Evolutionary conservation across 345 rosid genomes (phyloP).

Genomic region (Murraya paniculata): DNA sequence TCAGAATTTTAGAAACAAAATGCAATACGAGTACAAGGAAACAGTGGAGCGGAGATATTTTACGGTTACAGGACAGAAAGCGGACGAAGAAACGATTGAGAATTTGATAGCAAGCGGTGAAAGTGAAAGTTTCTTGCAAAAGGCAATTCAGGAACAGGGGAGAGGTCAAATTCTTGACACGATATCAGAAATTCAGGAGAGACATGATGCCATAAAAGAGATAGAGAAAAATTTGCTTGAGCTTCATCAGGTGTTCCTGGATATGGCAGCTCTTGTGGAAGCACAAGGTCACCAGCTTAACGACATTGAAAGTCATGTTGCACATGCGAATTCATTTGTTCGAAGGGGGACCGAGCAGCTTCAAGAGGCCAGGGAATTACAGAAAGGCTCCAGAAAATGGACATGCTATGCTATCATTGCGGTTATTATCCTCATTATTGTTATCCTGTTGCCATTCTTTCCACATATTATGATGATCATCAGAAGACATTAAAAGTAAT

Average conservation of each 20-base stretch:
- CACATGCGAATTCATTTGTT: slow-evolving; percentile 81
- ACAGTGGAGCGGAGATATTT: slow-evolving; percentile 78
- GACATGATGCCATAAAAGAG: slow-evolving; percentile 79
- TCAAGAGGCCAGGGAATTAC: slow-evolving; percentile 63
- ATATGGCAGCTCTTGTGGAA: slow-evolving; percentile 85
- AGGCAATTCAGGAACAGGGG: slow-evolving; percentile 87
- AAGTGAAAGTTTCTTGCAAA: slow-evolving; percentile 76
- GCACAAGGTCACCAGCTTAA: slow-evolving; percentile 87
- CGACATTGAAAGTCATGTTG: slow-evolving; percentile 74
- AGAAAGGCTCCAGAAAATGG: slow-evolving; percentile 81
- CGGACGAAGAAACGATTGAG: slow-evolving; percentile 79
- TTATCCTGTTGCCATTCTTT: slow-evolving; percentile 50
- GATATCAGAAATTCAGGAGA: slow-evolving; percentile 82
- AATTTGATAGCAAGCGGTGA: slow-evolving; percentile 77
- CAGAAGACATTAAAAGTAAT: background rate
- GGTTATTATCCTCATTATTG: slow-evolving; percentile 33
- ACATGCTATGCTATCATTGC: slow-evolving; percentile 56
- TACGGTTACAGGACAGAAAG: slow-evolving; percentile 66
- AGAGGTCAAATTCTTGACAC: slow-evolving; percentile 82
- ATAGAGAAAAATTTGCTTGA: slow-evolving; percentile 81
- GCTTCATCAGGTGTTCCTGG: slow-evolving; percentile 80
- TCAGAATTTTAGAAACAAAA: slow-evolving; percentile 52
- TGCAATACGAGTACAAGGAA: slow-evolving; percentile 67
- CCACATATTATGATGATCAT: slow-evolving; percentile 23
- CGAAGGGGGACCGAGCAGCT: slow-evolving; percentile 67